A percentile compares a stretch with the other conserved stretches of the same genome.
These are phyloP conservation scores for Acorus gramineus DNA, from an alignment of 106 monocot species.

Conservation along the genomic window DNA sequence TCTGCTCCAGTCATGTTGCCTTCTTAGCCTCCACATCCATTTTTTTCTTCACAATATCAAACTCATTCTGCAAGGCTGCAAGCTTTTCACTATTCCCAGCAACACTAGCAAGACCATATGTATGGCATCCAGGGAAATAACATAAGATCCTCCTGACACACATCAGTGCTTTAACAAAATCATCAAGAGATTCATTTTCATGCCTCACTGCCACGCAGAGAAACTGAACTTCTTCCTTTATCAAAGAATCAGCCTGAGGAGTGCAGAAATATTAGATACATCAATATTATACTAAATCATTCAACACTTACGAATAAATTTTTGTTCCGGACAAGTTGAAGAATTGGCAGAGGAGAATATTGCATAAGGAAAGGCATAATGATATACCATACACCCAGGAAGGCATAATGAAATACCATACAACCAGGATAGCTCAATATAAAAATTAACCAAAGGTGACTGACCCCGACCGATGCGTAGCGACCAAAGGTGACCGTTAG, in stretches of 20 bases:
- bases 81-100: slow-evolving; percentile 76
- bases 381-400: too few relatives aligned
- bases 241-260: slow-evolving; percentile 58
- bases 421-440: too few relatives aligned
- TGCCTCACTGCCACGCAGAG: slow-evolving; percentile 86
- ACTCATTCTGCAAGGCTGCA: slow-evolving; percentile 69
- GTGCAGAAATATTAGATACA: too few relatives aligned
- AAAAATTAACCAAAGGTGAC: too few relatives aligned
- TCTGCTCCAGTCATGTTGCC: slow-evolving; percentile 72
- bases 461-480: too few relatives aligned
- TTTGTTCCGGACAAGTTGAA: too few relatives aligned
- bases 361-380: too few relatives aligned
- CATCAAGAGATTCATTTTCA: slow-evolving; percentile 80
- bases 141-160: slow-evolving; percentile 94
- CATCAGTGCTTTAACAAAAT: slow-evolving; percentile 89
- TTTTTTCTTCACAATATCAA: slow-evolving; percentile 72
- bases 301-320: too few relatives aligned
- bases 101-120: slow-evolving; percentile 77
- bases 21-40: slow-evolving; percentile 93
- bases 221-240: slow-evolving; percentile 60
- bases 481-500: too few relatives aligned
- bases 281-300: too few relatives aligned
- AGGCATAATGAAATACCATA: too few relatives aligned
- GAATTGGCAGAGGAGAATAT: too few relatives aligned
- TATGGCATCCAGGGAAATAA: slow-evolving; percentile 66